These are phyloP conservation scores for Coemansia sp. DNA, from an alignment of 192 early-diverging fungal species.

Conservation along the genomic window DNA sequence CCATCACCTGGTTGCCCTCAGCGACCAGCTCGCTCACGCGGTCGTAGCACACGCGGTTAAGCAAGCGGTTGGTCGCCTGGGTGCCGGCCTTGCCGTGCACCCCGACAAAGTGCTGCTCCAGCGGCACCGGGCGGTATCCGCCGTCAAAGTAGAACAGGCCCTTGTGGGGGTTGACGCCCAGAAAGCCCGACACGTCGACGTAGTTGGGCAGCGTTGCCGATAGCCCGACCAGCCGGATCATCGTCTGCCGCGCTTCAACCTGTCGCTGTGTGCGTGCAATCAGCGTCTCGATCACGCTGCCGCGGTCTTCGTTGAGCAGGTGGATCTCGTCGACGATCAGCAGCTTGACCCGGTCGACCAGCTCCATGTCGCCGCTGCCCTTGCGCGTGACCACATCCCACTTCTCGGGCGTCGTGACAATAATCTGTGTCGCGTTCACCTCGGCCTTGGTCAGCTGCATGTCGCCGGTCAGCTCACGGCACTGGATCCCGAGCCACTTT, in stretches of 20 bases:
- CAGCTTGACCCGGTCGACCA: conserved; percentile 83
- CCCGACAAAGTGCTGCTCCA: conserved; percentile 95
- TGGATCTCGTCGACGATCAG: conserved; percentile 99
- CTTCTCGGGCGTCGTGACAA: conserved; percentile 99
- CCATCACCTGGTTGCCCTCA: conserved; percentile 95
- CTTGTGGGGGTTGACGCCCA: conserved; percentile 86
- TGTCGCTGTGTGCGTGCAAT: conserved; percentile 91
- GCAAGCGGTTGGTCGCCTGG: conserved; percentile 55
- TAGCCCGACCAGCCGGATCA: conserved; percentile 95
- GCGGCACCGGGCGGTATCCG: conserved; percentile 90
- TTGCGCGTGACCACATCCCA: conserved; percentile 99
- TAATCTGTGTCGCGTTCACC: conserved; percentile 89
- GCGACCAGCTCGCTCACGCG: conserved; percentile 70
- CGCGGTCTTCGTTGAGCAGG: conserved; percentile 93
- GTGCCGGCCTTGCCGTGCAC: conserved; percentile 85
- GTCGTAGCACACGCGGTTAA: conserved; percentile 86
- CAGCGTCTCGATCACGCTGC: conserved; percentile 93
- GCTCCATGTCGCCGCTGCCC: conserved; percentile 87
- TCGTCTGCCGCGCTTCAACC: conserved; percentile 83
- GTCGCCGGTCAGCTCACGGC: conserved; percentile 94
- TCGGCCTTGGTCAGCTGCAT: conserved; percentile 98
- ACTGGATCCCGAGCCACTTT: conserved; percentile 77
- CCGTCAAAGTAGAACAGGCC: conserved; percentile 97
- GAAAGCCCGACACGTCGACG: conserved; percentile 88
- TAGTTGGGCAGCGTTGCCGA: conserved; percentile 99